phyloP scores from a whole-genome alignment of 164 flowering plant genomes.

The Liriodendron chinense region DNA sequence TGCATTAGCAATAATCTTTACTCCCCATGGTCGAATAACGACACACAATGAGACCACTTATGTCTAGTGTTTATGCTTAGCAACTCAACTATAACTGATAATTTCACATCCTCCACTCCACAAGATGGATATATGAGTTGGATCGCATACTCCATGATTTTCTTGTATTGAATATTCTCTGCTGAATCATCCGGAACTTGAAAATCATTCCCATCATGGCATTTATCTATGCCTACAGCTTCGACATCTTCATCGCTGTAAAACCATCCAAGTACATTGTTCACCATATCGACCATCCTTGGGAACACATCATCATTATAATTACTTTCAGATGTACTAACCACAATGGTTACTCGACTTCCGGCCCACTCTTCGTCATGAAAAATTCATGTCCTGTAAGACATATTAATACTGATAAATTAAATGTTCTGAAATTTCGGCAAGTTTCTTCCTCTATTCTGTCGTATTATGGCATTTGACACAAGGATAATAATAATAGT shows the following conservation, averaged over 20 bases:
- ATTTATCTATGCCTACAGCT: background rate
- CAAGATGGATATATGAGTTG: slow-evolving; percentile 4
- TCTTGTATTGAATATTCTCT: background rate
- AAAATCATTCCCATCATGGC: background rate
- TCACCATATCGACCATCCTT: background rate
- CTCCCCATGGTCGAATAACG: too few species aligned
- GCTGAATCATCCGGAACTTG: background rate
- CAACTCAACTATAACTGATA: background rate
- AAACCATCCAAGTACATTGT: background rate
- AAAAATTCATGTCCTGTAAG: background rate
- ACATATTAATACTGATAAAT: background rate
- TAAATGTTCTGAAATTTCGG: background rate
- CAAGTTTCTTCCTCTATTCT: background rate
- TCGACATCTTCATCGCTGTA: background rate
- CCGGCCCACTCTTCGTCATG: background rate
- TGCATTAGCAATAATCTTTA: too few species aligned
- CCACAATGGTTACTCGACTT: background rate
- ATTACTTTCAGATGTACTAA: background rate
- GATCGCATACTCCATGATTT: background rate
- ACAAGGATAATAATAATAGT: background rate
- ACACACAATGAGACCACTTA: too few species aligned
- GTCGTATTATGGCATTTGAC: background rate
- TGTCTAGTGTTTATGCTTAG: too few species aligned
- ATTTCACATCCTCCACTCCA: background rate
- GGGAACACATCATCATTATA: background rate